Evolutionary conservation across 305 asterid species (phyloP), one percentile per base, ranked within the genome.

Genomic region (Fraxinus sp.): DNA sequence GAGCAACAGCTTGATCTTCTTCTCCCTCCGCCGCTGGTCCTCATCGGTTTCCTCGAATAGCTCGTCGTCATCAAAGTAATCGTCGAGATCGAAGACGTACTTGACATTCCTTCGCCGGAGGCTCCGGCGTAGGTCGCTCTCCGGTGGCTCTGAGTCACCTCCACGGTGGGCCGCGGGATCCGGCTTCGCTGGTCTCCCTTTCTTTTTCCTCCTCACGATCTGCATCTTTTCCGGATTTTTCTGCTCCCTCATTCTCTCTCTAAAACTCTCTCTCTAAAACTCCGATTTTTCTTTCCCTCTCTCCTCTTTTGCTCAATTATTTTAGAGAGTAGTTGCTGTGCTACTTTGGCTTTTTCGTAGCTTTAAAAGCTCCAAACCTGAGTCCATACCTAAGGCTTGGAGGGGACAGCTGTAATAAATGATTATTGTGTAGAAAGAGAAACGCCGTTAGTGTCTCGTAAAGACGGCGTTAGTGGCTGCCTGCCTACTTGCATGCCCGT

Each of bases 21-120:
- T 97, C 95, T 94, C 97, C 4, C 95, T 88, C 75, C 92, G 88
- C 44, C 86, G 84, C 79, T 66, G 90, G 80, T 89, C 95, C 83
- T 89, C 99, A 80, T 90, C 95, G 24, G 77, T 64, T 84, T 89
- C 92, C 37, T 87, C 94, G 85, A 91, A 91, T 6, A 93, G 84
- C 85, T 93, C 98, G 81, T 92, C 95, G 81, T 97, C 99, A 85
- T 94, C 98, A 77, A 93, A 90, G 89, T 93, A 97, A 84, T 97
- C 99, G 86, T 97, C 98, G 84, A 93, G 94, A 90, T 92, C 97
- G 86, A 97, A 90, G 74, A 92, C 92, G 89, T 92, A 94, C 93
- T 92, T 92, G 73, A 92, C 98, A 86, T 85, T 93, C 85, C 99
- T 90, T 75, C 95, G 97, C 80, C 99, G 97, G 39, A 82, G 87